Conservation (phyloP, 2,329 filamentous ascomycete genomes). For the Westerdykella aurantiaca region DNA sequence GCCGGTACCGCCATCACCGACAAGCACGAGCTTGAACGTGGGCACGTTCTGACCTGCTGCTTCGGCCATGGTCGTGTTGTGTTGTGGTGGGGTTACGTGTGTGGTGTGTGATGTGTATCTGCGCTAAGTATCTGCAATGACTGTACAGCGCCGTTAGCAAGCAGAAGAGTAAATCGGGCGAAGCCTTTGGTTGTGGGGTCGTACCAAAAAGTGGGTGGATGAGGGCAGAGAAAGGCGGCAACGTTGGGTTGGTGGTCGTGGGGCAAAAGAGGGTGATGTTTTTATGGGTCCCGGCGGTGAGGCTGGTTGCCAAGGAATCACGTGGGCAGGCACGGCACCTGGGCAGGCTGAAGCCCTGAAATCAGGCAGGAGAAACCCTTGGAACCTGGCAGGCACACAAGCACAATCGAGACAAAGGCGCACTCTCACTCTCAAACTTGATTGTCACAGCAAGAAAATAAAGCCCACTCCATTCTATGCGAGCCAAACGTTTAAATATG, state of each 20-base stretch:
- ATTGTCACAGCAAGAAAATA: not conserved
- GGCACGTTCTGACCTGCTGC: slow-evolving; percentile 54
- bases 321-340: not conserved
- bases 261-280: slow-evolving; percentile 30
- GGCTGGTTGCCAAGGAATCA: slow-evolving; percentile 1
- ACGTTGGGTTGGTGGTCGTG: slow-evolving; percentile 21
- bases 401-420: not conserved
- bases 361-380: not conserved
- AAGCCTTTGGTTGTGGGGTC: slow-evolving; percentile 11
- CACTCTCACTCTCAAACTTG: not conserved
- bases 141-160: slow-evolving; percentile 1
- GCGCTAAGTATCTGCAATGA: slow-evolving; percentile 9
- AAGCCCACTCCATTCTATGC: not conserved
- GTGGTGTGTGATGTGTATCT: slow-evolving; percentile 11
- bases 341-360: not conserved
- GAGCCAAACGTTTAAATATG: not conserved
- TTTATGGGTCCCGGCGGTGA: slow-evolving; percentile 28
- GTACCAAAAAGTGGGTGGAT: slow-evolving; percentile 10
- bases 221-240: slow-evolving; percentile 23
- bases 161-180: slow-evolving; percentile 11
- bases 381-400: not conserved
- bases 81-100: slow-evolving; percentile 30
- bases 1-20: slow-evolving; percentile 98
- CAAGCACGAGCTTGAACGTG: slow-evolving; percentile 99
- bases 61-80: slow-evolving; percentile 50